These are phyloP conservation scores for Metarhizium guizhouense DNA, from an alignment of 2,329 filamentous ascomycete genomes.

Conservation along the genomic window DNA sequence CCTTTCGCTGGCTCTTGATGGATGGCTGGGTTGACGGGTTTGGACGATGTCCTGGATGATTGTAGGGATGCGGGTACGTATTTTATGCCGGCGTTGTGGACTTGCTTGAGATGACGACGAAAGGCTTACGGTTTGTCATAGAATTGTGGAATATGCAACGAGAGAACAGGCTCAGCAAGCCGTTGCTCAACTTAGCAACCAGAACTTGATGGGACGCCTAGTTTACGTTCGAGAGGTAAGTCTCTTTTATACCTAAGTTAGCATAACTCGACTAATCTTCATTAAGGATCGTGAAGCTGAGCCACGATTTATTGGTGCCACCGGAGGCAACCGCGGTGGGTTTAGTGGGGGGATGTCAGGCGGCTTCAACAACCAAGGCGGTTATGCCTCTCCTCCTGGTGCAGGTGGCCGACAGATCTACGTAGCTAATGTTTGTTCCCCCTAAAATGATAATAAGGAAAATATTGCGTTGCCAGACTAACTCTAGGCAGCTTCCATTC, in stretches of 20 bases:
- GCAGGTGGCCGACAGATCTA: slow-evolving; percentile 80
- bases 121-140: slow-evolving; percentile 24
- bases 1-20: slow-evolving; percentile 59
- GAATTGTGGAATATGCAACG: slow-evolving; percentile 99
- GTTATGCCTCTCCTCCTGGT: slow-evolving; percentile 37
- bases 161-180: slow-evolving; percentile 98
- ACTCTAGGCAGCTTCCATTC: slow-evolving; percentile 69
- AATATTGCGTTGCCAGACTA: slow-evolving; percentile 2
- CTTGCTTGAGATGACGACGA: background rate
- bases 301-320: slow-evolving; percentile 82
- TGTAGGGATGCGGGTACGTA: slow-evolving; percentile 99
- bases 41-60: slow-evolving; percentile 78
- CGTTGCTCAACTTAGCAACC: slow-evolving; percentile 96
- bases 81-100: background rate
- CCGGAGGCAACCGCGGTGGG: slow-evolving; percentile 53
- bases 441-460: background rate
- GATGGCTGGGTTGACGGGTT: slow-evolving; percentile 98
- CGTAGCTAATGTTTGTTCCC: slow-evolving; percentile 85
- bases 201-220: slow-evolving; percentile 95
- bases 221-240: slow-evolving; percentile 96
- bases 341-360: slow-evolving; percentile 45
- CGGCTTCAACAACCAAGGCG: slow-evolving; percentile 47
- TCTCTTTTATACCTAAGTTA: slow-evolving; percentile 4
- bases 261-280: slow-evolving; percentile 6
- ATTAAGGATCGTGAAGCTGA: slow-evolving; percentile 90